Conservation (phyloP, 768 basidiomycete genomes). For the Rhizopogon sp. region DNA sequence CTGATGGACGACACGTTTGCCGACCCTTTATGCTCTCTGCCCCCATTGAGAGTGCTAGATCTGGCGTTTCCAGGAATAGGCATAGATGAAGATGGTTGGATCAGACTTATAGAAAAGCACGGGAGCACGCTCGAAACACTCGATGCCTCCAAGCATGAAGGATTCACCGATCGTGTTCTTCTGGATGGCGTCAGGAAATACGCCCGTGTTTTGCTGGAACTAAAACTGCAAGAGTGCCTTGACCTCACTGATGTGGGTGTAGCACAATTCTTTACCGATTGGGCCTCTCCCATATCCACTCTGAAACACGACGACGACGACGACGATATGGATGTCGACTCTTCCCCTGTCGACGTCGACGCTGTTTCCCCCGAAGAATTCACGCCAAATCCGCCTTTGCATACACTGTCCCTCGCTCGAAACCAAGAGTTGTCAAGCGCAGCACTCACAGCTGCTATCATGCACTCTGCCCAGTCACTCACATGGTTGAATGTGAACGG, state of each 20-base stretch:
- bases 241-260: slow-evolving; percentile 70
- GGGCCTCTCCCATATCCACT: slow-evolving; percentile 26
- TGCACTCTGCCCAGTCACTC: slow-evolving; percentile 60
- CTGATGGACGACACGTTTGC: slow-evolving; percentile 64
- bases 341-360: not conserved
- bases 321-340: slow-evolving; percentile 17
- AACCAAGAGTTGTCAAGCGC: slow-evolving; percentile 47
- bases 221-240: slow-evolving; percentile 52
- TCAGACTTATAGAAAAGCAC: slow-evolving; percentile 47
- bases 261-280: slow-evolving; percentile 58
- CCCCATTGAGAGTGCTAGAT: slow-evolving; percentile 56
- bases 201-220: slow-evolving; percentile 39
- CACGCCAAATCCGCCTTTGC: slow-evolving; percentile 41
- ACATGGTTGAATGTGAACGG: slow-evolving; percentile 69
- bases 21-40: slow-evolving; percentile 34
- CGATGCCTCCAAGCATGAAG: slow-evolving; percentile 65
- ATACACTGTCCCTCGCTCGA: slow-evolving; percentile 54
- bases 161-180: slow-evolving; percentile 58
- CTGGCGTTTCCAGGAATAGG: slow-evolving; percentile 57
- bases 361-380: not conserved
- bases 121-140: slow-evolving; percentile 56
- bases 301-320: slow-evolving; percentile 11
- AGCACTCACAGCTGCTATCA: slow-evolving; percentile 59
- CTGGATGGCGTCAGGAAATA: slow-evolving; percentile 52
- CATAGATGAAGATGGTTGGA: slow-evolving; percentile 50